Conservation (phyloP, 768 basidiomycete genomes). For the Lactarius akahatsu region DNA sequence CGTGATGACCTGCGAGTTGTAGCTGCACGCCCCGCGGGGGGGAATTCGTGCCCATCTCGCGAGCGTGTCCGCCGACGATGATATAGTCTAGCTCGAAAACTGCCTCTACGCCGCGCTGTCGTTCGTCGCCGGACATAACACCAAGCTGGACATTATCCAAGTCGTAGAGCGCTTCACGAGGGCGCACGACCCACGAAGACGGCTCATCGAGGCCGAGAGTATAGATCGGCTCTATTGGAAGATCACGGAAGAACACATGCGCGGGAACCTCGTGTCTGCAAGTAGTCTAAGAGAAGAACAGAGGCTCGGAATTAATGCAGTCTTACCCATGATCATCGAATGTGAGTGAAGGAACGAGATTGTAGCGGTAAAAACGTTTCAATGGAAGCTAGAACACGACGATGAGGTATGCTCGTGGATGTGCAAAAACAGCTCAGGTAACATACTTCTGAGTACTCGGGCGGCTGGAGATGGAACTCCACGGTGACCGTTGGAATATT, state of each 20-base stretch:
- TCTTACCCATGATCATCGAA: slow-evolving; percentile 78
- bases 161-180: slow-evolving; percentile 84
- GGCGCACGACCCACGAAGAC: slow-evolving; percentile 89
- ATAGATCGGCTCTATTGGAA: slow-evolving; percentile 87
- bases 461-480: slow-evolving; percentile 79
- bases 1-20: slow-evolving; percentile 57
- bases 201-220: slow-evolving; percentile 94
- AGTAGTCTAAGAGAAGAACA: background rate
- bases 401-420: background rate
- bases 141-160: slow-evolving; percentile 92
- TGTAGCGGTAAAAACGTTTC: slow-evolving; percentile 90
- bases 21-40: slow-evolving; percentile 92
- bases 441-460: slow-evolving; percentile 62
- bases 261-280: slow-evolving; percentile 58
- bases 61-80: slow-evolving; percentile 91
- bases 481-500: slow-evolving; percentile 64
- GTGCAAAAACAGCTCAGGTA: background rate
- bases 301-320: background rate
- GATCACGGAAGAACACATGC: slow-evolving; percentile 59
- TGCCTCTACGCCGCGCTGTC: slow-evolving; percentile 58
- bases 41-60: slow-evolving; percentile 59
- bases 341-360: slow-evolving; percentile 50
- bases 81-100: slow-evolving; percentile 88
- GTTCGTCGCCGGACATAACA: slow-evolving; percentile 57
- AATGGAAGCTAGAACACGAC: slow-evolving; percentile 63